These are phyloP conservation scores for Mayamaea pseudoterrestris DNA, from an alignment of 108 stramenopile species.

Conservation along the genomic window DNA sequence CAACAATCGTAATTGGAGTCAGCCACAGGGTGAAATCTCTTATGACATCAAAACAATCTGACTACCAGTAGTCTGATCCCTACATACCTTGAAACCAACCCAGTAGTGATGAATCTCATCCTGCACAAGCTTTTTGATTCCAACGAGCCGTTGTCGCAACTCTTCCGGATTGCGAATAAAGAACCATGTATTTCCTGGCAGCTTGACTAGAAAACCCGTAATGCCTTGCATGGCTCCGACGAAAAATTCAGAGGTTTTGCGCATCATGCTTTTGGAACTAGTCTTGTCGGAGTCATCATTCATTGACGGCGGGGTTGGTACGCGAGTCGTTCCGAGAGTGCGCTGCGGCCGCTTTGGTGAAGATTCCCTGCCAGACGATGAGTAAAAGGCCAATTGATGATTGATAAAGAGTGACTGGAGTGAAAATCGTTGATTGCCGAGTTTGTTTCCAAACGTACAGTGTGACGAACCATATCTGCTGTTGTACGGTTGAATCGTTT, in stretches of 20 bases:
- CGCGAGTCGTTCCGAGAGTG: neutral
- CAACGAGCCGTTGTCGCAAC: conserved; percentile 31
- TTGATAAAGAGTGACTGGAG: too few relatives aligned
- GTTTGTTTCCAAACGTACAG: too few relatives aligned
- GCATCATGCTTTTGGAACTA: conserved; percentile 7
- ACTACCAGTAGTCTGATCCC: neutral
- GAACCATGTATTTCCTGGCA: conserved; percentile 48
- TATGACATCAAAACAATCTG: neutral
- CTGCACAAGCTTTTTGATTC: conserved; percentile 55
- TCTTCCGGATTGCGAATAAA: conserved; percentile 53
- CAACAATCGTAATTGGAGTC: neutral
- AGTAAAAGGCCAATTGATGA: too few relatives aligned
- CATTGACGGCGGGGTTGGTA: conserved; percentile 4
- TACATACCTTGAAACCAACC: conserved; percentile 81
- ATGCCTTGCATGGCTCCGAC: conserved; percentile 21
- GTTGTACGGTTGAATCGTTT: too few relatives aligned
- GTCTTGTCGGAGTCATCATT: conserved; percentile 4
- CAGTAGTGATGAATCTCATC: conserved; percentile 90
- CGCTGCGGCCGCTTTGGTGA: neutral
- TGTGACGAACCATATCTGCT: too few relatives aligned
- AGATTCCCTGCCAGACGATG: too few relatives aligned
- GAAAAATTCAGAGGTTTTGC: conserved; percentile 6
- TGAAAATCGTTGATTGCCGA: too few relatives aligned
- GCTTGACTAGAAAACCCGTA: conserved; percentile 28
- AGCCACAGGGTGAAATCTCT: neutral